Conservation (phyloP, 345 rosid genomes). For the Excoecaria agallocha region DNA sequence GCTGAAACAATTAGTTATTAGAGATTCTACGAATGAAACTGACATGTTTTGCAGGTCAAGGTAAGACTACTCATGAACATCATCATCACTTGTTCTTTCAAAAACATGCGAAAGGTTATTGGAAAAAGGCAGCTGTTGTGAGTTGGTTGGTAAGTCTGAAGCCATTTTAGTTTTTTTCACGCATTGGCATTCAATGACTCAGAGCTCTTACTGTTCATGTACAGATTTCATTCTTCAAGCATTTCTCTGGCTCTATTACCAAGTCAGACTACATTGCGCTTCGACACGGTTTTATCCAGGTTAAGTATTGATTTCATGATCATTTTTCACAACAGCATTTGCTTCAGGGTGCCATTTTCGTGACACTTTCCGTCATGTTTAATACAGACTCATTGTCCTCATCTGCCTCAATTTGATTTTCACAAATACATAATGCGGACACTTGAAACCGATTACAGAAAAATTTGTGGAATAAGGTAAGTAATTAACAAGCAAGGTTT, state of each 20-base stretch:
- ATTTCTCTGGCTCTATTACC: constrained; percentile 74
- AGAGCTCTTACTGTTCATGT: constrained; percentile 3
- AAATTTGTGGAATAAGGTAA: constrained; percentile 76
- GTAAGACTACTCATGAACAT: constrained; percentile 18
- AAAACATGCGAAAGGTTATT: constrained; percentile 50
- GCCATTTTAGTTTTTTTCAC: neutral
- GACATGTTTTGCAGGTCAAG: constrained; percentile 23
- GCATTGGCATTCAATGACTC: neutral
- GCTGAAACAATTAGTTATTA: neutral
- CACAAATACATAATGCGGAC: constrained; percentile 65
- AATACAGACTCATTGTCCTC: constrained; percentile 47
- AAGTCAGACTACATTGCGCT: constrained; percentile 69
- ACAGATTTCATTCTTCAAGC: constrained; percentile 84
- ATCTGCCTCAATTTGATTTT: constrained; percentile 42
- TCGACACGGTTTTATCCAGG: constrained; percentile 73
- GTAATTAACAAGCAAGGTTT: neutral
- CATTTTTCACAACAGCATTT: neutral
- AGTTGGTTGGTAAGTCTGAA: constrained; percentile 64
- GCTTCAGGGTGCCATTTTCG: neutral
- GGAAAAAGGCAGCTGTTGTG: constrained; percentile 61
- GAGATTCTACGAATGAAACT: neutral
- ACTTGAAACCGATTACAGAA: constrained; percentile 60
- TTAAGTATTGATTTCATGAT: constrained; percentile 20
- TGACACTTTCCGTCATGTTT: neutral
- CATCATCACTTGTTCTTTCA: constrained; percentile 29